Evolutionary conservation across 768 basidiomycete genomes (phyloP).

Genomic region (Hygrocybe punicea): DNA sequence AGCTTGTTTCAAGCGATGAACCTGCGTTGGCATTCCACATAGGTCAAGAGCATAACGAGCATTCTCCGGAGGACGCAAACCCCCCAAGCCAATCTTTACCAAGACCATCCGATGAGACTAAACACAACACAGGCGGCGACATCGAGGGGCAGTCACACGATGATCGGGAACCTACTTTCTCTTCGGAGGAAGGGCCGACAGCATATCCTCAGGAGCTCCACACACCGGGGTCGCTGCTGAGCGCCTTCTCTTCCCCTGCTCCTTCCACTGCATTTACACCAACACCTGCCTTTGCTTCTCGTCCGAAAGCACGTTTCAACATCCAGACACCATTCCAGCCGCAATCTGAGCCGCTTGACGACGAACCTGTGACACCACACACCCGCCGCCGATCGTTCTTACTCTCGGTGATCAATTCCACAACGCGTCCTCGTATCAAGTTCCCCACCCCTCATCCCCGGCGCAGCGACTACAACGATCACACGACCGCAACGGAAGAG

Average conservation of each 20-base stretch:
- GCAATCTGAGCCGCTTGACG: constrained; percentile 19
- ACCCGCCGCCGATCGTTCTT: constrained; percentile 78
- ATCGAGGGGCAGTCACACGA: constrained; percentile 7
- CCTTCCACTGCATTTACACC: constrained; percentile 61
- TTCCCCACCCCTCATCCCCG: constrained; percentile 61
- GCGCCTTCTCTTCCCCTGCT: constrained; percentile 52
- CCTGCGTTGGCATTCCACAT: constrained; percentile 33
- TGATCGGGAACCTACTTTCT: constrained; percentile 63
- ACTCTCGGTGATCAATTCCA: constrained; percentile 79
- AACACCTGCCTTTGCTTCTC: constrained; percentile 59
- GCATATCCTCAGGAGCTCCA: constrained; percentile 37
- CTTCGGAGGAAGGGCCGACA: constrained; percentile 54
- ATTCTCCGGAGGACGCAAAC: background rate
- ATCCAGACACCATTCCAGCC: constrained; percentile 25
- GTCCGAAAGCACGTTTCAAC: constrained; percentile 53
- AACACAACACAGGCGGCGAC: constrained; percentile 19
- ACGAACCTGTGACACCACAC: constrained; percentile 58
- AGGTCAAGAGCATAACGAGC: constrained; percentile 28
- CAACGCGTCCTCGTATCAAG: constrained; percentile 67
- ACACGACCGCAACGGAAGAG: constrained; percentile 34
- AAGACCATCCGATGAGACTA: constrained; percentile 13
- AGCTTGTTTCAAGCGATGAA: constrained; percentile 17
- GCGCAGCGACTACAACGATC: constrained; percentile 22
- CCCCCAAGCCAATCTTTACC: background rate
- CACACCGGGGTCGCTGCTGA: constrained; percentile 35